phyloP scores from a whole-genome alignment of 176 grass and related monocot genomes.

The Carex pumila region DNA sequence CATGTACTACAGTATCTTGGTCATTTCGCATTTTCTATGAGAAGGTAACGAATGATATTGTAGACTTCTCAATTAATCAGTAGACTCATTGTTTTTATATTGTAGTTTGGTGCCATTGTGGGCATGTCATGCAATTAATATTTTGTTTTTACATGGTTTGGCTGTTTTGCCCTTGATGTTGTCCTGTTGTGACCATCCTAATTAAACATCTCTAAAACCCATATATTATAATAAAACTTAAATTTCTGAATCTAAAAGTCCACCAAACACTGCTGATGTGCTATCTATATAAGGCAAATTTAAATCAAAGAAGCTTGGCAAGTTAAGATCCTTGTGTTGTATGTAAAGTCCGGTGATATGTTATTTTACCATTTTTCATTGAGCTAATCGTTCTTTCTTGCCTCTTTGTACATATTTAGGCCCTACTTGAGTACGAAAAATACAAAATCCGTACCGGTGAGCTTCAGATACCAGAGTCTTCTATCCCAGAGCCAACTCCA shows the following conservation, averaged over 20 bases:
- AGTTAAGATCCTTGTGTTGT: background rate
- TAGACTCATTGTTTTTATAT: background rate
- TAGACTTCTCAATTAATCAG: background rate
- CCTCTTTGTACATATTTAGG: slow-evolving; percentile 44
- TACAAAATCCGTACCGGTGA: slow-evolving; percentile 88
- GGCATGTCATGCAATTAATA: background rate
- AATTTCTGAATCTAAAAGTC: background rate
- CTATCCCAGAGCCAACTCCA: slow-evolving; percentile 43
- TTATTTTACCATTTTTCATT: background rate
- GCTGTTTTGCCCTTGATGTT: background rate
- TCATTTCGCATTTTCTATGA: slow-evolving; percentile 99
- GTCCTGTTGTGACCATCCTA: background rate
- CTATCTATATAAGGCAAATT: background rate
- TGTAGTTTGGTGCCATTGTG: background rate
- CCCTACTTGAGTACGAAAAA: slow-evolving; percentile 95
- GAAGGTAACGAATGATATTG: slow-evolving; percentile 55
- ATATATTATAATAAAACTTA: background rate
- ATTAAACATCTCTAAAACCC: background rate
- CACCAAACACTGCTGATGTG: background rate
- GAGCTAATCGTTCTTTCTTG: background rate
- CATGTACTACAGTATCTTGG: slow-evolving; percentile 97
- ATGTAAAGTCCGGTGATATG: background rate
- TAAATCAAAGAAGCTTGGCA: background rate
- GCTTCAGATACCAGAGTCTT: slow-evolving; percentile 60
- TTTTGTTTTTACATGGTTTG: background rate